Percentiles rank a stretch among this genome's conserved stretches.
These are phyloP conservation scores for Apiotrichum sp. DNA, from an alignment of 1,284 basidiomycete species.

Conservation along the genomic window DNA sequence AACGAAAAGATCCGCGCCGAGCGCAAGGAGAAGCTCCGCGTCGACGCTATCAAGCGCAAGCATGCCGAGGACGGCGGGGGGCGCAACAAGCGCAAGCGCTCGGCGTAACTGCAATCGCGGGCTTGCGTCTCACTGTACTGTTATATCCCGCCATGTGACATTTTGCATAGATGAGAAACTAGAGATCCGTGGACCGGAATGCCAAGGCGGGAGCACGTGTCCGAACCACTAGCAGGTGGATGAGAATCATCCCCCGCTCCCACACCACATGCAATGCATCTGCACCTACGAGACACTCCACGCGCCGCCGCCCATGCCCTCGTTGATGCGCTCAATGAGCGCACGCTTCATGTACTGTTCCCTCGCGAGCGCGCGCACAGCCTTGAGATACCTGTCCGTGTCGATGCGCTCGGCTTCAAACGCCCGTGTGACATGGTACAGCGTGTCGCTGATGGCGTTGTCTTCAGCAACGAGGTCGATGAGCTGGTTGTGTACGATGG, in stretches of 20 bases:
- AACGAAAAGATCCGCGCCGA: slow-evolving; percentile 69
- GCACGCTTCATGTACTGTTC: slow-evolving; percentile 76
- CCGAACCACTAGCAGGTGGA: too few relatives aligned
- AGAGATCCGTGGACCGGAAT: too few relatives aligned
- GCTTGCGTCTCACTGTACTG: too few relatives aligned
- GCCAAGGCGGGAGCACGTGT: too few relatives aligned
- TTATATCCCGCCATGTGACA: too few relatives aligned
- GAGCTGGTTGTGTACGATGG: slow-evolving; percentile 92
- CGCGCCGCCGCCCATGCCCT: slow-evolving; percentile 56
- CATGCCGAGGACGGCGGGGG: slow-evolving; percentile 29
- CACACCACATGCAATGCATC: too few relatives aligned
- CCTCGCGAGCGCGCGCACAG: slow-evolving; percentile 76
- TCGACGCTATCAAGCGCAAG: slow-evolving; percentile 45
- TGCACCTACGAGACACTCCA: slow-evolving; percentile 7
- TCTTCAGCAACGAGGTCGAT: slow-evolving; percentile 97
- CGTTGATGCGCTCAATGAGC: slow-evolving; percentile 76
- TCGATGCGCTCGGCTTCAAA: slow-evolving; percentile 87
- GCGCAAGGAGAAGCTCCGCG: slow-evolving; percentile 57
- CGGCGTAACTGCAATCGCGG: neutral
- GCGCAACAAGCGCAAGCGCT: neutral
- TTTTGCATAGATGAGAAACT: too few relatives aligned
- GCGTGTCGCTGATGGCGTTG: slow-evolving; percentile 94
- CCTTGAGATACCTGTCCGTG: slow-evolving; percentile 83
- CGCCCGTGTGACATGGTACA: slow-evolving; percentile 92
- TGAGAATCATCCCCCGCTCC: too few relatives aligned